phyloP scores from a whole-genome alignment of 129 eudicot species.

The Mikania micrantha region DNA sequence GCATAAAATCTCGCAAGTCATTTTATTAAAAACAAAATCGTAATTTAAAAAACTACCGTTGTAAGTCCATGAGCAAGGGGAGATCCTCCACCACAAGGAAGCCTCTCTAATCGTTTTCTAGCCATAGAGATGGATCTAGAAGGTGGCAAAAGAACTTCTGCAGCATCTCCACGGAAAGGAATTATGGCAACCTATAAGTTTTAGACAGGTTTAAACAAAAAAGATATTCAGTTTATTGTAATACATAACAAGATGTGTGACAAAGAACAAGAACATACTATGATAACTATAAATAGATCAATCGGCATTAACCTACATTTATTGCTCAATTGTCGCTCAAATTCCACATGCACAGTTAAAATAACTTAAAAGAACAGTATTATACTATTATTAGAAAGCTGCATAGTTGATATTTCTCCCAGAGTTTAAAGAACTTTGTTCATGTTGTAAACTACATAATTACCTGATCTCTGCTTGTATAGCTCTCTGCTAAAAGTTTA shows the following conservation, averaged over 20 bases:
- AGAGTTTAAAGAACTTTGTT: neutral
- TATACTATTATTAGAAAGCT: neutral
- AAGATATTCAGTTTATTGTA: neutral
- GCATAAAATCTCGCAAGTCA: neutral
- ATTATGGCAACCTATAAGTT: constrained; percentile 72
- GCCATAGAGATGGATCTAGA: constrained; percentile 98
- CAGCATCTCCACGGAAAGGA: constrained; percentile 98
- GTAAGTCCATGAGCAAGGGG: constrained; percentile 99
- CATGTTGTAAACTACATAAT: neutral
- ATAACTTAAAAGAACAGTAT: neutral
- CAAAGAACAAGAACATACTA: neutral
- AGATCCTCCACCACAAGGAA: constrained; percentile 99
- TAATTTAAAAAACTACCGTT: constrained; percentile 40
- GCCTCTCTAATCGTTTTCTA: constrained; percentile 93
- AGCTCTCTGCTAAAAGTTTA: constrained; percentile 94
- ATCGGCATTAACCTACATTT: neutral
- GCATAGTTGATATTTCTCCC: neutral
- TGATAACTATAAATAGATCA: neutral
- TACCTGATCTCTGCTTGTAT: constrained; percentile 99
- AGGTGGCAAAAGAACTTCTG: constrained; percentile 97
- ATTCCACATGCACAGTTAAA: neutral
- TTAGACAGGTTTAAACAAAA: constrained; percentile 9
- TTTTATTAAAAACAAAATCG: neutral
- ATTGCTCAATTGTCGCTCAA: neutral
- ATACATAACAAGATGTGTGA: neutral